Conservation (phyloP, 768 basidiomycete genomes). For the Phanerochaete sordida region DNA sequence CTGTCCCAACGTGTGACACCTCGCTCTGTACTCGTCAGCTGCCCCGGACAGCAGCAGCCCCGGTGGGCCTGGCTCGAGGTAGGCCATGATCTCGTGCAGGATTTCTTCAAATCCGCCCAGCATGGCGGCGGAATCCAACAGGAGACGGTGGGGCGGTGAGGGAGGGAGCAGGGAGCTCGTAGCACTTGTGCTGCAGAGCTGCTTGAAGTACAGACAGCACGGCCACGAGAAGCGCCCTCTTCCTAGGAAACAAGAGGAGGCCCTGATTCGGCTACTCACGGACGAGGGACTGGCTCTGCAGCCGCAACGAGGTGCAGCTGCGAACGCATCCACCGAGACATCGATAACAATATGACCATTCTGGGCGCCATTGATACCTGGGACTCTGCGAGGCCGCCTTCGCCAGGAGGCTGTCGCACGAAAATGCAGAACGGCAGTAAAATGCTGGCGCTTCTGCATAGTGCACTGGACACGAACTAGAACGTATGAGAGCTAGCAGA, state of each 20-base stretch:
- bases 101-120: neutral
- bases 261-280: neutral
- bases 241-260: neutral
- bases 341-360: neutral
- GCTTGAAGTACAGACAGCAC: neutral
- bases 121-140: no score
- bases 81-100: neutral
- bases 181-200: neutral
- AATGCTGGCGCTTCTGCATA: no score
- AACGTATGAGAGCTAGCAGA: no score
- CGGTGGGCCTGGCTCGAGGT: neutral
- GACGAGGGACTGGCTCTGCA: neutral
- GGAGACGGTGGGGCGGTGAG: neutral
- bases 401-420: neutral
- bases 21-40: neutral
- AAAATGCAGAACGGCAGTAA: neutral
- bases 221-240: neutral
- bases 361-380: neutral
- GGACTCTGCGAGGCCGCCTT: neutral
- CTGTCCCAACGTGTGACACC: neutral
- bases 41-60: neutral
- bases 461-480: no score
- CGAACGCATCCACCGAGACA: neutral
- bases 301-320: neutral
- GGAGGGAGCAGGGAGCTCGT: neutral